Evolutionary conservation across 441 rosid genomes (phyloP), one percentile per base, ranked within the genome.

Genomic region (Omphalea diandra): DNA sequence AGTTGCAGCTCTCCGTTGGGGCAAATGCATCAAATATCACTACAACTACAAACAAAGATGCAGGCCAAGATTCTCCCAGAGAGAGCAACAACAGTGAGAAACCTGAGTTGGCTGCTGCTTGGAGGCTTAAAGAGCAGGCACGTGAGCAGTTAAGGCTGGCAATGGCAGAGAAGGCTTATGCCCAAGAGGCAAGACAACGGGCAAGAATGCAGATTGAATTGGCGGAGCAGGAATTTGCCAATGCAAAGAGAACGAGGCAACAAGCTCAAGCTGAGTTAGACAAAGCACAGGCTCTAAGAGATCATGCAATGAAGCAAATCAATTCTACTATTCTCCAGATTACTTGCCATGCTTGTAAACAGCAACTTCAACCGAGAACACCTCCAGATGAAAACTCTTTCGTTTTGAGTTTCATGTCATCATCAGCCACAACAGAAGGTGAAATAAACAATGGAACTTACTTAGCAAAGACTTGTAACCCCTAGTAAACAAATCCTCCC

Each of bases 301-400:
- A 85, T 53, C 89, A 84, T 38, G 90, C 99, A 2, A 80, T 82
- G n/a, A 92, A 86, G 81, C 85, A 81, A 78, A 86, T 92, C n/a
- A 90, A 82, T 62, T 76, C 96, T 3, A 73, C 91, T 4, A 81
- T 94, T 32, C 80, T 88, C 82, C 89, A 87, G 63, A 82, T 92
- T 71, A 94, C 98, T 74, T 94, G 99, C 65, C 88, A 89, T 62
- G 76, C 89, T 56, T 94, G 99, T 79, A 90, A 87, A 81, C 88
- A 82, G 18, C 94, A 83, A 33, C 87, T 90, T 73, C 87, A 85
- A 69, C 75, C 88, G 7, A 71, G 78, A 14, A 73, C 76, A 24
- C 70, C 77, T 38, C 60, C 75, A 7, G 90, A 90, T 17, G 94
- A 90, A 76, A 88, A 90, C 43, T 87, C 90, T 2, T 81, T 89